Evolutionary conservation across 2,329 filamentous ascomycete genomes (phyloP).

Genomic region (Diaporthe eres): DNA sequence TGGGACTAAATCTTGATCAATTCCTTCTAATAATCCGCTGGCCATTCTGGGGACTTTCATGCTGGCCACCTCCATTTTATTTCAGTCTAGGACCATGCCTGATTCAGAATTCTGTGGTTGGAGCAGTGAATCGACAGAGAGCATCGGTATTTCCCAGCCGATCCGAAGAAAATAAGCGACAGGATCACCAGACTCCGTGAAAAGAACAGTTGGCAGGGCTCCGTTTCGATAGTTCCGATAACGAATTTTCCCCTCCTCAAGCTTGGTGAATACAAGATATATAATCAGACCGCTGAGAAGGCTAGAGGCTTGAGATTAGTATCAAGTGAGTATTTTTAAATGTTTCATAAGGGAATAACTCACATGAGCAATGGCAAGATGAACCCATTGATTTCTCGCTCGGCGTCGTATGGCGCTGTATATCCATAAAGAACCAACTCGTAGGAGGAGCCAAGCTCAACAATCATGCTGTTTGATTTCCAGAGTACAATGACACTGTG

Average conservation of each 20-base stretch:
- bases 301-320: neutral
- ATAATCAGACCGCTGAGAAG: neutral
- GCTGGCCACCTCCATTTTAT: neutral
- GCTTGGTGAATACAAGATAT: neutral
- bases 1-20: neutral
- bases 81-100: neutral
- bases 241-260: neutral
- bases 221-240: neutral
- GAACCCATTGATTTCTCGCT: neutral
- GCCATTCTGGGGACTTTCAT: neutral
- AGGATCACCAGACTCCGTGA: conserved; percentile 5
- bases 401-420: no score
- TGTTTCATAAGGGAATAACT: neutral
- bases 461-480: no score
- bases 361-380: neutral
- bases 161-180: neutral
- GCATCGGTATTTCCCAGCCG: neutral
- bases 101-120: neutral
- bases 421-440: no score
- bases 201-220: neutral
- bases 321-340: neutral
- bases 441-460: no score
- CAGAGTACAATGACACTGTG: neutral
- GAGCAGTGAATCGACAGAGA: conserved; percentile 5
- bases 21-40: neutral